These are phyloP conservation scores for Pichia cephalocereana DNA, from an alignment of 805 yeast species.

Conservation along the genomic window DNA sequence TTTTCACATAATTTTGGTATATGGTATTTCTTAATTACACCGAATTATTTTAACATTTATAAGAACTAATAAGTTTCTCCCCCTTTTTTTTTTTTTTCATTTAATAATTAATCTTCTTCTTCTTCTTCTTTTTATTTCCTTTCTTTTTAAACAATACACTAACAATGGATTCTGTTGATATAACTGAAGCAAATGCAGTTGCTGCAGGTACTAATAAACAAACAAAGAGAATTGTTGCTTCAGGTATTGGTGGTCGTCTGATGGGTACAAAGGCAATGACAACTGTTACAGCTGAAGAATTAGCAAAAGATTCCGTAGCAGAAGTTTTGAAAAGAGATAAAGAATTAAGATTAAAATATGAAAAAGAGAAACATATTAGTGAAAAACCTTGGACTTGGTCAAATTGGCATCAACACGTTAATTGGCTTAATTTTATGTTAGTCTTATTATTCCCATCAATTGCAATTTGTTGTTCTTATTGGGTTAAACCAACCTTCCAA, in stretches of 20 bases:
- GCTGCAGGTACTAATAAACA: conserved; percentile 77
- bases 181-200: conserved; percentile 62
- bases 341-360: conserved; percentile 32
- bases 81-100: too few relatives aligned
- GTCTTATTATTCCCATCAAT: conserved; percentile 51
- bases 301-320: conserved; percentile 43
- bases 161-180: conserved; percentile 38
- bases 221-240: conserved; percentile 65
- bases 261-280: conserved; percentile 79
- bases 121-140: not conserved
- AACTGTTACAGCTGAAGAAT: conserved; percentile 54
- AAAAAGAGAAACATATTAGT: conserved; percentile 48
- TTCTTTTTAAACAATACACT: not conserved
- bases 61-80: too few relatives aligned
- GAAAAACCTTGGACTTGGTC: conserved; percentile 69
- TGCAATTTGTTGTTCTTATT: conserved; percentile 39
- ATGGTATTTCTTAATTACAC: too few relatives aligned
- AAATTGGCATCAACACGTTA: conserved; percentile 68
- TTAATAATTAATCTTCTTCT: too few relatives aligned
- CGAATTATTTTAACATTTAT: too few relatives aligned
- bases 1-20: too few relatives aligned
- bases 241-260: conserved; percentile 62
- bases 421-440: conserved; percentile 66
- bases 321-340: conserved; percentile 37
- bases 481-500: conserved; percentile 40